phyloP scores from a whole-genome alignment of 805 yeast species.

The Ogataea zsoltii region DNA sequence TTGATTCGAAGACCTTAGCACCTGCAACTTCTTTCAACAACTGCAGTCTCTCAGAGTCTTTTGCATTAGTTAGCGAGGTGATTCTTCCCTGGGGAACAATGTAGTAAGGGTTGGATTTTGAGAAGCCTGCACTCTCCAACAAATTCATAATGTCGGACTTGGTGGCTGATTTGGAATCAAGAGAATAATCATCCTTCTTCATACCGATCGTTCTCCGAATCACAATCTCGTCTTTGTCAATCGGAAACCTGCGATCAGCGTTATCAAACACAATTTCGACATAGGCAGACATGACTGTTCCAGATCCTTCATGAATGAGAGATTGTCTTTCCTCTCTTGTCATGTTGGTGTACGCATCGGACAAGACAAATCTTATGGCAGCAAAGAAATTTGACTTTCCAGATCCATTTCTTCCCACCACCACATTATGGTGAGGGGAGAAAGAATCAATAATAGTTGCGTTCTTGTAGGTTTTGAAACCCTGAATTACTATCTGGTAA shows the following conservation, averaged over 20 bases:
- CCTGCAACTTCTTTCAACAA: constrained; percentile 93
- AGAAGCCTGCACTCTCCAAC: constrained; percentile 89
- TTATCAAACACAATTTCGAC: constrained; percentile 91
- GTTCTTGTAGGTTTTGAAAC: constrained; percentile 90
- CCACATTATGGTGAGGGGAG: constrained; percentile 82
- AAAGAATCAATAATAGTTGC: constrained; percentile 74
- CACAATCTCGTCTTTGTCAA: constrained; percentile 65
- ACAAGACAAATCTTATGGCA: constrained; percentile 87
- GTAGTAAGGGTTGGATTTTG: constrained; percentile 87
- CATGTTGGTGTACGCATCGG: constrained; percentile 87
- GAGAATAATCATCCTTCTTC: constrained; percentile 86
- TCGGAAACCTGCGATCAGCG: constrained; percentile 70
- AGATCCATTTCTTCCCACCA: constrained; percentile 92
- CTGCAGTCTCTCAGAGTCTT: constrained; percentile 76
- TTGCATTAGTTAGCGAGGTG: constrained; percentile 84
- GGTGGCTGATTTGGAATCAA: constrained; percentile 78
- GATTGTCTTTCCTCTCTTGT: constrained; percentile 83
- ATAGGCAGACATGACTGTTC: constrained; percentile 86
- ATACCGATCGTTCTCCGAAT: constrained; percentile 90
- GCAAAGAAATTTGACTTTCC: constrained; percentile 96
- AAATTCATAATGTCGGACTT: constrained; percentile 78
- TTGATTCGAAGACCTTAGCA: constrained; percentile 84
- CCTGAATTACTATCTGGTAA: constrained; percentile 71
- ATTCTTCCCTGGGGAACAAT: constrained; percentile 97
- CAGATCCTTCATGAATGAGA: constrained; percentile 86